Evolutionary conservation across 2,329 filamentous ascomycete genomes (phyloP), one percentile per base, ranked within the genome.

Genomic region (Nigrospora sphaerica): DNA sequence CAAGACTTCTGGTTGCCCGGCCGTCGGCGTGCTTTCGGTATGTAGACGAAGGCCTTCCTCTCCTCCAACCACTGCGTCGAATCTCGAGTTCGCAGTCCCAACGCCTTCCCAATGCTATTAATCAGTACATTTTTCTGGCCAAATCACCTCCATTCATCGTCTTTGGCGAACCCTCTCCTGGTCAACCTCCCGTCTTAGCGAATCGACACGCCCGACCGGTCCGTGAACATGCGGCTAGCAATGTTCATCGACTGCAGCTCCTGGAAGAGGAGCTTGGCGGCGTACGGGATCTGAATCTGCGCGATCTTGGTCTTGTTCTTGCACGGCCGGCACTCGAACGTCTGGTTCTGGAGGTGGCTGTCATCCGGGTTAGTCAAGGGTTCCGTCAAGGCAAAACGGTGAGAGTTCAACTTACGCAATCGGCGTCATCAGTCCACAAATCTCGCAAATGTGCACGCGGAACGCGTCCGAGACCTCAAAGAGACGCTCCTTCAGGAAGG

Each of bases 291-390:
- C 65, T 97, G 89, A 47, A 98, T 86, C 68, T 98, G 93, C 6
- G 92, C 93, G 66, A 98, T 97, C 73, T 88, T 90, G 53, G 92
- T 96, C 80, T 97, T 97, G 77, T 98, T 98, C 75, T 95, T 93
- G 80, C 93, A 98, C 32, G 93, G 89, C 46, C 93, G 82, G 69
- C 93, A 98, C 68, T 97, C 92, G 64, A 97, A 97, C 28, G 89
- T 88, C 62, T 93, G 88, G 69, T 95, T 95, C 60, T 91, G 92
- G 49, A 98, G 79, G 74, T 95, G 93, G 39, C 89, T 95, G 55
- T 49, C 42, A 32, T 12, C 32, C 32, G 49, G 52, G 63, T 75
- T 60, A 73, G 67, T 48, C 53, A 34, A 35, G n/a, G 38, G 32
- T 39, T 39, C 32, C 45, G 32, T 19, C 19, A 14, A 9, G 33